Percentiles rank a stretch among this genome's conserved stretches.
Evolutionary conservation across 306 rosid species (phyloP).

Genomic region (Dicorynia guianensis): DNA sequence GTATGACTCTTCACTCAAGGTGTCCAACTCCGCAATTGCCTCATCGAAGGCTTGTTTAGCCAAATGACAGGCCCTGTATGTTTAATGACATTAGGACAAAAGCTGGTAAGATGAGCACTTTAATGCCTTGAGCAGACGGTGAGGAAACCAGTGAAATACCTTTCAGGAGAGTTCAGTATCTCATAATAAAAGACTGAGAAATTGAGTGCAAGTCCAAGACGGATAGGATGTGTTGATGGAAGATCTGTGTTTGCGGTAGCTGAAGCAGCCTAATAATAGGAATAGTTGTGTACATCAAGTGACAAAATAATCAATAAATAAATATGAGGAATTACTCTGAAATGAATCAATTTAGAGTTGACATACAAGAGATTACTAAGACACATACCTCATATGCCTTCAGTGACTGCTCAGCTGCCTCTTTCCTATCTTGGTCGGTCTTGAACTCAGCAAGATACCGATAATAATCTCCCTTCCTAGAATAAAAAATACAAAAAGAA

Average conservation of each 20-base stretch:
- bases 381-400: constrained; percentile 81
- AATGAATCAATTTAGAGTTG: constrained; percentile 24
- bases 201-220: constrained; percentile 98
- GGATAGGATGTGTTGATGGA: constrained; percentile 94
- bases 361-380: constrained; percentile 34
- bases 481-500: constrained; percentile 41
- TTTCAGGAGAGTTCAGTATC: constrained; percentile 97
- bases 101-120: constrained; percentile 20
- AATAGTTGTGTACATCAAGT: constrained; percentile 36
- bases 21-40: constrained; percentile 98
- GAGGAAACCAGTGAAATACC: constrained; percentile 49
- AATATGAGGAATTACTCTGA: constrained; percentile 7
- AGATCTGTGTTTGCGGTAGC: constrained; percentile 90
- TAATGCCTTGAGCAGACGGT: constrained; percentile 5
- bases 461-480: constrained; percentile 77
- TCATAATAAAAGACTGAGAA: constrained; percentile 98
- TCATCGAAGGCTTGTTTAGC: constrained; percentile 99
- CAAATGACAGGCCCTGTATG: constrained; percentile 95
- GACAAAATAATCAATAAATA: constrained; percentile 3
- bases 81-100: constrained; percentile 41
- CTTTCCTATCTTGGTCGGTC: constrained; percentile 75
- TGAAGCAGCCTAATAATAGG: constrained; percentile 74
- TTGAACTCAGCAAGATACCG: constrained; percentile 86
- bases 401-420: constrained; percentile 74
- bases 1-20: constrained; percentile 98